Evolutionary conservation across 78 protist genomes (phyloP).

Genomic region (Planoprotostelium fungivorum): DNA sequence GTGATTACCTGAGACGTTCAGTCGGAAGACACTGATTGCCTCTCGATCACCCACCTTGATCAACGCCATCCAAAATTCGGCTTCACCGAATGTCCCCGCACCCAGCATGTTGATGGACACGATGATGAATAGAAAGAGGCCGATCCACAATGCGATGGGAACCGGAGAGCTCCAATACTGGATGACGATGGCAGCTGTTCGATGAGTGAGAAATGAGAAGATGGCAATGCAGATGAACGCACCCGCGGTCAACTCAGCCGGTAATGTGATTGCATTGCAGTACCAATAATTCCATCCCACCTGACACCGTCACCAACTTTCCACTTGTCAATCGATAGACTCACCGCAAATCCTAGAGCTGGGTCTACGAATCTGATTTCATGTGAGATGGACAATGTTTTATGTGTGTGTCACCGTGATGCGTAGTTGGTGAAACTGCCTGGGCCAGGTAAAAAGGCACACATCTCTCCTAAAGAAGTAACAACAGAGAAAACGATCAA

Average conservation of each 20-base stretch:
- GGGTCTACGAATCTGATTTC: constrained; percentile 3
- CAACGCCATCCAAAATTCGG: neutral
- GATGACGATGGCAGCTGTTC: neutral
- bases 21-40: neutral
- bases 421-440: neutral
- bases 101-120: neutral
- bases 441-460: neutral
- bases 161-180: neutral
- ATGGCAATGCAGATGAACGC: too few relatives aligned
- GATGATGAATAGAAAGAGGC: neutral
- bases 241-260: neutral
- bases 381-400: neutral
- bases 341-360: neutral
- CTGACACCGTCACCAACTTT: too few relatives aligned
- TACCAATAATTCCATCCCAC: constrained; percentile 1
- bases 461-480: constrained; percentile 4
- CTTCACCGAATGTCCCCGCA: neutral
- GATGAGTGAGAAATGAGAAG: too few relatives aligned
- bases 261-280: neutral
- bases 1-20: neutral
- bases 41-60: too few relatives aligned
- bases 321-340: too few relatives aligned
- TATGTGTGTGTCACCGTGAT: neutral
- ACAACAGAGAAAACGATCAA: neutral
- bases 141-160: neutral